Percentiles rank a stretch among this genome's conserved stretches.
phyloP scores from a whole-genome alignment of 2,329 filamentous ascomycete genomes.

The Botrytis hyacinthi region DNA sequence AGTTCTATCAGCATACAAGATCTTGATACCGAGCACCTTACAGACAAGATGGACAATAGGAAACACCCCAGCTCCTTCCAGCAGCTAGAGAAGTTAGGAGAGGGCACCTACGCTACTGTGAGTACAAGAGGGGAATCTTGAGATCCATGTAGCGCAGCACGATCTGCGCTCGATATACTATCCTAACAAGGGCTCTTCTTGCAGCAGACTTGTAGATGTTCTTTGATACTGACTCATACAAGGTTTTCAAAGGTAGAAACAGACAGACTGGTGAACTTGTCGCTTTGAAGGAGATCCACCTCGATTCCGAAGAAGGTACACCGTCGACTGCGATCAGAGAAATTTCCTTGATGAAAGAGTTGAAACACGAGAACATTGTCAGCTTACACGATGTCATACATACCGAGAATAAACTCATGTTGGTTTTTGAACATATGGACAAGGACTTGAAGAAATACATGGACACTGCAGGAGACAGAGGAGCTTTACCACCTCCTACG shows the following conservation, averaged over 20 bases:
- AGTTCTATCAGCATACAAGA: slow-evolving; percentile 39
- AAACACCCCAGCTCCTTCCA: slow-evolving; percentile 90
- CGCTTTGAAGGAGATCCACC: slow-evolving; percentile 96
- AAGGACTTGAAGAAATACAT: slow-evolving; percentile 98
- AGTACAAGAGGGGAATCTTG: slow-evolving; percentile 22
- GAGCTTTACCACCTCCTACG: slow-evolving; percentile 80
- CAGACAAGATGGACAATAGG: slow-evolving; percentile 69
- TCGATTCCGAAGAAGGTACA: slow-evolving; percentile 97
- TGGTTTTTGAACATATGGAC: slow-evolving; percentile 99
- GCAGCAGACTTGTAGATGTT: neutral
- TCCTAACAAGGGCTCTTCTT: neutral
- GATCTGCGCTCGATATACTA: neutral
- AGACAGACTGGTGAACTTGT: slow-evolving; percentile 95
- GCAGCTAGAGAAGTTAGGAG: slow-evolving; percentile 97
- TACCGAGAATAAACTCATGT: slow-evolving; percentile 99
- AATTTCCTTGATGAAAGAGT: slow-evolving; percentile 98
- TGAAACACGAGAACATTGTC: slow-evolving; percentile 98
- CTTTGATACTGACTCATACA: slow-evolving; percentile 31
- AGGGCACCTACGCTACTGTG: slow-evolving; percentile 98
- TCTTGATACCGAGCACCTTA: slow-evolving; percentile 32
- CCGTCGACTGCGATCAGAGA: slow-evolving; percentile 96
- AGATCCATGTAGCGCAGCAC: neutral
- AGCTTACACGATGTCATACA: slow-evolving; percentile 98
- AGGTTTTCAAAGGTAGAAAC: slow-evolving; percentile 99
- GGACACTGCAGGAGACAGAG: slow-evolving; percentile 87